Conservation (phyloP, 2,329 filamentous ascomycete genomes). For the Escovopsis weberi region DNA sequence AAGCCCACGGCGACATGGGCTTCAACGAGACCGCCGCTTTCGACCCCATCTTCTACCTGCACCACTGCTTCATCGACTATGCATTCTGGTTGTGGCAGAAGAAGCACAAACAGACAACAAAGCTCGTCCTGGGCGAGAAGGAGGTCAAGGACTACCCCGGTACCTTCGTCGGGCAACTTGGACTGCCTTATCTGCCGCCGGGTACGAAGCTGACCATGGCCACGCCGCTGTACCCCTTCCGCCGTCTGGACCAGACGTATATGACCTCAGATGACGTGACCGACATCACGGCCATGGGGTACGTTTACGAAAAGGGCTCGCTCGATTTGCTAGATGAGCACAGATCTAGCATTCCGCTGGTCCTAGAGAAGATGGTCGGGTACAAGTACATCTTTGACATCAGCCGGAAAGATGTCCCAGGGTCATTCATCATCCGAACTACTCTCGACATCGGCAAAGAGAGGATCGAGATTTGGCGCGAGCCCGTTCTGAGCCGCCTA, state of each 20-base stretch:
- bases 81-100: constrained; percentile 18
- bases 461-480: constrained; percentile 2
- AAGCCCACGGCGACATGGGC: constrained; percentile 19
- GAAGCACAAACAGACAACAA: constrained; percentile 2
- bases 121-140: constrained; percentile 1
- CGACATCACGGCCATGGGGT: constrained; percentile 6
- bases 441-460: constrained; percentile 4
- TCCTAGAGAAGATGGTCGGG: constrained; percentile 3
- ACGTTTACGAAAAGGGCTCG: constrained; percentile 4
- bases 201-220: constrained; percentile 3
- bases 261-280: constrained; percentile 1
- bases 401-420: constrained; percentile 9
- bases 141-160: constrained; percentile 3
- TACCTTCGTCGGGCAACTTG: constrained; percentile 4
- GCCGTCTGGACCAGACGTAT: not conserved
- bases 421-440: constrained; percentile 12
- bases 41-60: constrained; percentile 19
- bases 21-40: constrained; percentile 20
- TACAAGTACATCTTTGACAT: constrained; percentile 3
- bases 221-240: constrained; percentile 8
- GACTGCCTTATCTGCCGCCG: constrained; percentile 4
- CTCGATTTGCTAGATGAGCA: not conserved
- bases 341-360: not conserved
- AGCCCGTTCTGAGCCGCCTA: constrained; percentile 13
- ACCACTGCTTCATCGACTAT: constrained; percentile 17